Evolutionary conservation across 495 filamentous ascomycete species (phyloP), one percentile per base, ranked within the genome.

Genomic region (Aspergillus heteromorphus): DNA sequence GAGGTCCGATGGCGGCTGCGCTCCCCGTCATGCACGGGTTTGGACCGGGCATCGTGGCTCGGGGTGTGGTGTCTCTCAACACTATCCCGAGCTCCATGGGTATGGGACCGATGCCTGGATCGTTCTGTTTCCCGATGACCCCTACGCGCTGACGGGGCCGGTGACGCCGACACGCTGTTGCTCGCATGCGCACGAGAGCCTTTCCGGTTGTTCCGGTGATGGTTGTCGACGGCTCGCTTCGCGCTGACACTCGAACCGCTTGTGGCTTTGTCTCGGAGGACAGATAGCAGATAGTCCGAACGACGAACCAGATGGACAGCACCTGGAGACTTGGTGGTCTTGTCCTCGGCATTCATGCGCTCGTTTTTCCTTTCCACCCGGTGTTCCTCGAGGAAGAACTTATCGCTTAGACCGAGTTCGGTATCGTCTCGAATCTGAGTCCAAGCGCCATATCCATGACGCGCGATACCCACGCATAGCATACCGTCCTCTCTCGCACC

Each of bases 361-460:
- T 96, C 89, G 57, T 91, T 92, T 62, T 97, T 97, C 68, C 95
- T 88, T 65, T 92, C 95, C 19, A 97, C 92, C n/a, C 92, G 87
- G 65, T 97, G 92, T 64, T 99, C 93, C 66, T 99, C 93, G 6
- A 99, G 68, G 74, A 95, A 99, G 66, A 97, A 91, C 65, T 96
- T 97, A 58, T 96, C 93, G 2, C 77, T 76, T 72, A 99, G 85
- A 4, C 79, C 85, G 16, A 99, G 80, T 48, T 96, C 91, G 5
- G 82, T 76, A 63, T 99, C 93, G 60, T 97, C 95, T 9, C 92
- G 84, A 61, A 99, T 97, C 55, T 87, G 82, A 3, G 82, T 78
- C 93, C 93, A 99, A 16, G 91, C 90, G 49, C 93, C 93, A 66
- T 95, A 97, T 1, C 93, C 93, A 65, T 97, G 92, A 38, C 87